Evolutionary conservation across 2,329 filamentous ascomycete genomes (phyloP), one percentile per base, ranked within the genome.

Genomic region (Pyrenophora tritici-repentis): DNA sequence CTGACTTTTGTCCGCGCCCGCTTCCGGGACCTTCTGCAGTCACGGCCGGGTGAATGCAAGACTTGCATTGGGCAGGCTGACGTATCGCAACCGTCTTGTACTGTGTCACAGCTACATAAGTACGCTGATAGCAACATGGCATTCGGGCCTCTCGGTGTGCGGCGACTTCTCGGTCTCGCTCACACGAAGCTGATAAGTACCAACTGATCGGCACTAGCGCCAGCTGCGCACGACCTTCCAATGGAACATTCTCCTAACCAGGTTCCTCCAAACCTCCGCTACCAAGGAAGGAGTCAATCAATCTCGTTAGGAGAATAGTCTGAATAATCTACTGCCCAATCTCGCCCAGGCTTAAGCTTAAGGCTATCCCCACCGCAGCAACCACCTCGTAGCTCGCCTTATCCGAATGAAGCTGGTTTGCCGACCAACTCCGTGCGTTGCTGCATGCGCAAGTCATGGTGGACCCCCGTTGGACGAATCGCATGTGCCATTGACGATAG

Each of bases 331-430:
- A 22, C 18, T 37, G 13, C 17, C 37, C 34, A 46, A 22, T 37
- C 43, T 41, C 32, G 26, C 32, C 34, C 29, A 39, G 39, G 32
- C 39, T 37, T 36, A 47, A 39, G 47, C 43, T 26, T 47, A 36
- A 32, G 52, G 43, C 48, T 38, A 36, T 31, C 43, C 26, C 39
- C 14, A 40, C 42, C 38, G 48, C 44, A 51, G 40, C 18, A 18
- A 38, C 42, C 34, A 37, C 42, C 33, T 12, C 10, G 24, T 33
- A 24, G 38, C 34, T 39, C 45, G 38, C 14, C 24, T 26, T 16
- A n/a, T 22, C 45, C 32, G 45, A 38, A 48, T 32, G 18, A 12
- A 38, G 43, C 26, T 18, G 33, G 32, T 26, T 32, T 18, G 31
- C 24, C 33, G 35, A 24, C 29, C 26, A 22, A 18, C 29, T 29